Base-by-base conservation (phyloP, 83 land plant species). In the Picea abies region DNA sequence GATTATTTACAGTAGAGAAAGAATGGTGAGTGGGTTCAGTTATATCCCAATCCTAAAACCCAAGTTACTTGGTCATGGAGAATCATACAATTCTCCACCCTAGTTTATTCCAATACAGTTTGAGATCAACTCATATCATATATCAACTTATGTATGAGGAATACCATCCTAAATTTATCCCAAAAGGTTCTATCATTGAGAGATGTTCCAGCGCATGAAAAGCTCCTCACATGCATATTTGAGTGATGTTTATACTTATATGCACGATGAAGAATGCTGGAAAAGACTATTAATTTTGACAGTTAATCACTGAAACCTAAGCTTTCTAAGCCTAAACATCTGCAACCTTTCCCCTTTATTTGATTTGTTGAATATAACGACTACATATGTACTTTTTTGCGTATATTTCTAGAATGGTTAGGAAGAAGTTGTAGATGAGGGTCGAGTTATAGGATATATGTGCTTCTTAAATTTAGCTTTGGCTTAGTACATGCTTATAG, bases 31-130 rank as follows among this genome's bases (percentile, higher is more conserved):
- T 39, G 6, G 41, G 41, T 5, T 5, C 6, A 39, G 41, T 39
- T 39, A 39, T 39, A 39, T 39, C 4, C 41, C 41, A 39, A 39
- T 5, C 41, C 41, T 5, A 3, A 39, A 39, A 39, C 41, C 41
- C 4, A 39, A 39, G 41, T 39, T 39, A 39, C 41, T 5, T 39
- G 99, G 99, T 29, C 98, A 97, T 82, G 99, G 94, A 82, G 98
- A 96, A 79, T 96, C 99, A 58, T 96, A 93, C 60, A 96, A 94
- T 87, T 98, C 99, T 69, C 96, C 99, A 63, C 86, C 87, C 7
- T 97, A 97, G 69, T 97, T 92, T 85, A 90, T 97, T n/a, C 99
- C 99, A 52, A 90, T 98, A 66, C 92, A 94, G 83, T 97, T 96
- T 82, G 99, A 97, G 80, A 84, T 97, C 6, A 94, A 93, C 75